phyloP scores from a whole-genome alignment of 2,329 filamentous ascomycete species.

The Thyridium curvatum region DNA sequence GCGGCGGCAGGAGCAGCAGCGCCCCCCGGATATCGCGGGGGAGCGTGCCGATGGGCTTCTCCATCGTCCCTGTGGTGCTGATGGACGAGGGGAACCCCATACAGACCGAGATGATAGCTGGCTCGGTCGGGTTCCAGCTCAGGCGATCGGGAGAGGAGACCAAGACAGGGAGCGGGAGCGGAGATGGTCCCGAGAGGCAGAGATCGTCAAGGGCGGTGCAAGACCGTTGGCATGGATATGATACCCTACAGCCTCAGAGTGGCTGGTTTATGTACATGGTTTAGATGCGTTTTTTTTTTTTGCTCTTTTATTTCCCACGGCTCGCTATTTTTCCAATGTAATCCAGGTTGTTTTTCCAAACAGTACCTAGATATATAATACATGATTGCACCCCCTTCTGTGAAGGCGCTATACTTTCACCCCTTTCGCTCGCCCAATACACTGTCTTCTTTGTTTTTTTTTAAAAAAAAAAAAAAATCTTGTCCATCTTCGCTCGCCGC shows the following conservation, averaged over 20 bases:
- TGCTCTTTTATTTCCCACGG: too few species aligned
- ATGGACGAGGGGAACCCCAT: slow-evolving; percentile 15
- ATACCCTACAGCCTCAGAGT: slow-evolving; percentile 20
- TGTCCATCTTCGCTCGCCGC: too few species aligned
- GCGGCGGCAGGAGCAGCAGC: slow-evolving; percentile 3
- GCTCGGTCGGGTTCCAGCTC: slow-evolving; percentile 17
- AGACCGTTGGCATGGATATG: slow-evolving; percentile 9
- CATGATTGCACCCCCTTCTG: too few species aligned
- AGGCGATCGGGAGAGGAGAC: slow-evolving; percentile 9
- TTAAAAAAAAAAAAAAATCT: too few species aligned
- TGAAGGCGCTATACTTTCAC: too few species aligned
- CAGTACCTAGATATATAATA: too few species aligned
- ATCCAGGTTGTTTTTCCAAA: too few species aligned
- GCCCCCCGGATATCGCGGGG: slow-evolving; percentile 11
- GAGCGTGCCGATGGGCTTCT: slow-evolving; percentile 20
- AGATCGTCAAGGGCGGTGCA: background rate
- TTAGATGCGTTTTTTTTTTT: background rate
- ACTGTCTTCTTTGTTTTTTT: too few species aligned
- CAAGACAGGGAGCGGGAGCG: background rate
- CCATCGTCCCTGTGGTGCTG: slow-evolving; percentile 18
- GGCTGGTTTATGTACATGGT: slow-evolving; percentile 23
- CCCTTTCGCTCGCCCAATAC: too few species aligned
- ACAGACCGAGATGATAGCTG: slow-evolving; percentile 20
- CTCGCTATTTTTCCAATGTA: too few species aligned
- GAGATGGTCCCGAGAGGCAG: slow-evolving; percentile 5